These are phyloP conservation scores for Melaleuca quinquenervia DNA, from an alignment of 345 rosid species.

Conservation along the genomic window DNA sequence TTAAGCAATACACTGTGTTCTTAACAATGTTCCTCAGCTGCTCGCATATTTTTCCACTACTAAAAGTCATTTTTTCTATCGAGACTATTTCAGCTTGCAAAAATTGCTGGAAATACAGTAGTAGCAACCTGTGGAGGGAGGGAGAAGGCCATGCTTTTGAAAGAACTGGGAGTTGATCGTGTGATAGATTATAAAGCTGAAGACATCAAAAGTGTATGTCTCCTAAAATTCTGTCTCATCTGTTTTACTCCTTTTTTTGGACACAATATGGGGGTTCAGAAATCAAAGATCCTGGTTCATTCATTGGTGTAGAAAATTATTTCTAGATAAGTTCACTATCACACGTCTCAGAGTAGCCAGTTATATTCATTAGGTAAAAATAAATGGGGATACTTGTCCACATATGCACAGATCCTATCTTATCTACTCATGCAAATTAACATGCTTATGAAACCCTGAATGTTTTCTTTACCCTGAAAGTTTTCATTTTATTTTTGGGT, in stretches of 20 bases:
- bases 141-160: constrained; percentile 71
- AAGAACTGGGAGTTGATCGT: constrained; percentile 75
- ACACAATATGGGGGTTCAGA: neutral
- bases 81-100: constrained; percentile 58
- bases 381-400: neutral
- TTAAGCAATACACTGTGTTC: neutral
- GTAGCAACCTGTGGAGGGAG: constrained; percentile 94
- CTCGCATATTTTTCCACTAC: neutral
- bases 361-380: neutral
- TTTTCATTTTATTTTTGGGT: neutral
- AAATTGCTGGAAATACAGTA: constrained; percentile 73
- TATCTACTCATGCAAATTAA: neutral
- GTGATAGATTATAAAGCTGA: constrained; percentile 82
- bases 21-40: neutral
- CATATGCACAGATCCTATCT: neutral
- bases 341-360: neutral
- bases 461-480: neutral
- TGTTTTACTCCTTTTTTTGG: neutral
- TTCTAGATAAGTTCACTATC: neutral
- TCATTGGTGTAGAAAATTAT: neutral
- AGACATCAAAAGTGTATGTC: constrained; percentile 68
- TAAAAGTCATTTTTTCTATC: neutral
- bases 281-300: neutral
- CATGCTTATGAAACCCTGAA: neutral
- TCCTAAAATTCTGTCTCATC: constrained; percentile 2